Evolutionary conservation across 352 stramenopile genomes (phyloP).

Genomic region (Chrysophaeum taylorii): DNA sequence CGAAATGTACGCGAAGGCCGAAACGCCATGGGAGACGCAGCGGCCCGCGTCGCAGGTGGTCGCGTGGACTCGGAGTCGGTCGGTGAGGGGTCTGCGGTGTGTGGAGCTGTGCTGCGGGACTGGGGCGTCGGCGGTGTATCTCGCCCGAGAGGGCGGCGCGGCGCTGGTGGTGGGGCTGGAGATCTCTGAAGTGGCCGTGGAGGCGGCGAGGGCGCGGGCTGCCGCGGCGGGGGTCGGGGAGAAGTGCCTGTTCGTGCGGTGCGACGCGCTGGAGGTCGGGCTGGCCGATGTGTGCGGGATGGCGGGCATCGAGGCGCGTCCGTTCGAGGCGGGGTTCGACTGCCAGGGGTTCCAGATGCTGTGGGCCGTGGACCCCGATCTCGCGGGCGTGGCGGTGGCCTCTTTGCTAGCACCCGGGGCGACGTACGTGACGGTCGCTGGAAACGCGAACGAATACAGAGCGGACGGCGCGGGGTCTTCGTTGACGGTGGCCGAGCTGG

Average conservation of each 20-base stretch:
- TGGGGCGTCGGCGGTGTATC: background rate
- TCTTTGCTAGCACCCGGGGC: background rate
- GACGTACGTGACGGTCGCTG: background rate
- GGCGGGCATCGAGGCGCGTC: too few relatives aligned
- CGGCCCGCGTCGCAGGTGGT: background rate
- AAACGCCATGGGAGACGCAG: background rate
- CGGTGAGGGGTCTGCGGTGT: background rate
- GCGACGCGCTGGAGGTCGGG: background rate
- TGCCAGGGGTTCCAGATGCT: constrained; percentile 1
- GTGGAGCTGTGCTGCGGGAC: constrained; percentile 2
- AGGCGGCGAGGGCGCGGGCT: background rate
- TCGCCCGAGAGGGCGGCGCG: background rate
- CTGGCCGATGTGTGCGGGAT: background rate
- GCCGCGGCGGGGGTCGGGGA: background rate
- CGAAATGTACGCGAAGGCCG: background rate
- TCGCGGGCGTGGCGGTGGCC: background rate
- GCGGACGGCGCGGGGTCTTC: background rate
- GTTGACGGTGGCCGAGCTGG: background rate
- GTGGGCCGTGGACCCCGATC: background rate
- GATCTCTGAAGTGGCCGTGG: background rate
- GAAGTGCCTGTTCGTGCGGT: background rate
- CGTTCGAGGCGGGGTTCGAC: background rate
- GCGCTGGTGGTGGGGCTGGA: background rate
- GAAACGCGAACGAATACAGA: constrained; percentile 2
- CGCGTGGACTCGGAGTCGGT: background rate